These are phyloP conservation scores for Candida glucosophila DNA, from an alignment of 1,139 yeast genomes.

Conservation along the genomic window DNA sequence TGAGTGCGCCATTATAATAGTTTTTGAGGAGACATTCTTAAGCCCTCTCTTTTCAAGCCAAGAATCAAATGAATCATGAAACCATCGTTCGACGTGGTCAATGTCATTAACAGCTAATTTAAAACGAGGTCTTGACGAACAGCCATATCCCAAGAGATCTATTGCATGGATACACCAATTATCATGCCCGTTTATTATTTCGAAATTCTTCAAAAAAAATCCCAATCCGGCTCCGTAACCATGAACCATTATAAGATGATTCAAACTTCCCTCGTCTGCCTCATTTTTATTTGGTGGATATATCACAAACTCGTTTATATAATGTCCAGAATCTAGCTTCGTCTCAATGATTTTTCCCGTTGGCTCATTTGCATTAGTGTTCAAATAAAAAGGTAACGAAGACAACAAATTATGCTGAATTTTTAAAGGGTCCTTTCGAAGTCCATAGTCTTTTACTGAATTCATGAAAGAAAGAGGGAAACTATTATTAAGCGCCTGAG, in stretches of 20 bases:
- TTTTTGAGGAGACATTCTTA: constrained; percentile 14
- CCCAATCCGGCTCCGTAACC: constrained; percentile 81
- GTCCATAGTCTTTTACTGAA: constrained; percentile 42
- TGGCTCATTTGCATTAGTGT: constrained; percentile 21
- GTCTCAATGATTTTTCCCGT: constrained; percentile 25
- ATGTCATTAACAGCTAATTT: constrained; percentile 17
- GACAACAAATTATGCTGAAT: constrained; percentile 48
- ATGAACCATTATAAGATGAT: constrained; percentile 61
- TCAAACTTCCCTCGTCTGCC: constrained; percentile 14
- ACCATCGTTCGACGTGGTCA: constrained; percentile 40
- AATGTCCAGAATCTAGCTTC: constrained; percentile 28
- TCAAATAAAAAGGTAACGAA: constrained; percentile 32
- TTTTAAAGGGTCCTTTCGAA: constrained; percentile 29
- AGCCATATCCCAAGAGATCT: constrained; percentile 71
- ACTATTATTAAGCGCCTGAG: constrained; percentile 38
- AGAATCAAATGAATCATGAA: constrained; percentile 38
- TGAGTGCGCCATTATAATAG: constrained; percentile 48
- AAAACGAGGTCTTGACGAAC: constrained; percentile 57
- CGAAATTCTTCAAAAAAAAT: constrained; percentile 55
- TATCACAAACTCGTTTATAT: constrained; percentile 58
- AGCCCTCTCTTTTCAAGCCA: constrained; percentile 35
- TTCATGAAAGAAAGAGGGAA: constrained; percentile 52
- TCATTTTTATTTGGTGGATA: constrained; percentile 33
- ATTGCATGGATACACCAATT: constrained; percentile 65
- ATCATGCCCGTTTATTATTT: constrained; percentile 23